Percentiles rank a stretch among this genome's conserved stretches.
These are phyloP conservation scores for Pseudogymnoascus sp. DNA, from an alignment of 2,329 filamentous ascomycete species.

Conservation along the genomic window DNA sequence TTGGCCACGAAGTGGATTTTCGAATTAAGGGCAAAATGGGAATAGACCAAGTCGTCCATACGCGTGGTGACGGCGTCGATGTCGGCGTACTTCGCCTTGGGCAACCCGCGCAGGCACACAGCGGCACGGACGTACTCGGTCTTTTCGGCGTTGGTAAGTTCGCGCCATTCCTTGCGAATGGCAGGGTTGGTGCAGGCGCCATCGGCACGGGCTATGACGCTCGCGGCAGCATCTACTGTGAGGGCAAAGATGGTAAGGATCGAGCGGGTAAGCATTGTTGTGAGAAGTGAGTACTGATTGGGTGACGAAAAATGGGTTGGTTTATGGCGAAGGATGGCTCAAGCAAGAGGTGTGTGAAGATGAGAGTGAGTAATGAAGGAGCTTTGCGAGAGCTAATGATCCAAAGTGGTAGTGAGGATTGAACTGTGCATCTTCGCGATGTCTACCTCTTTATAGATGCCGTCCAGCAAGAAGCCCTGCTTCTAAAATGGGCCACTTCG, in stretches of 20 bases:
- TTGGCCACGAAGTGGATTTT: slow-evolving; percentile 20
- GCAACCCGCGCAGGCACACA: slow-evolving; percentile 9
- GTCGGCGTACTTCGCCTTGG: slow-evolving; percentile 11
- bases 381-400: background rate
- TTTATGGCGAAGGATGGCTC: background rate
- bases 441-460: background rate
- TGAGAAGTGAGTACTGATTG: background rate
- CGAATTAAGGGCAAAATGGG: slow-evolving; percentile 15
- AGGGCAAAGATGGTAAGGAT: background rate
- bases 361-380: background rate
- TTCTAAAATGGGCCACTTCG: background rate
- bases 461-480: background rate
- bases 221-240: background rate
- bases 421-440: background rate
- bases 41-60: slow-evolving; percentile 17
- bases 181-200: slow-evolving; percentile 9
- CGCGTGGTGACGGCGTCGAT: slow-evolving; percentile 15
- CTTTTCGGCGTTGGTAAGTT: slow-evolving; percentile 7
- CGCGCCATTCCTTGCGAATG: slow-evolving; percentile 12
- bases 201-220: background rate
- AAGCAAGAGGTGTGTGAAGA: background rate
- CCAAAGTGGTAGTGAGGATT: background rate
- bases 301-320: background rate
- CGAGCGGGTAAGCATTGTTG: background rate
- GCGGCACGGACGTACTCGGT: slow-evolving; percentile 12